Percentiles rank a stretch among this genome's conserved stretches.
phyloP scores from a whole-genome alignment of 108 stramenopile genomes.

The Epithemia pelagica region DNA sequence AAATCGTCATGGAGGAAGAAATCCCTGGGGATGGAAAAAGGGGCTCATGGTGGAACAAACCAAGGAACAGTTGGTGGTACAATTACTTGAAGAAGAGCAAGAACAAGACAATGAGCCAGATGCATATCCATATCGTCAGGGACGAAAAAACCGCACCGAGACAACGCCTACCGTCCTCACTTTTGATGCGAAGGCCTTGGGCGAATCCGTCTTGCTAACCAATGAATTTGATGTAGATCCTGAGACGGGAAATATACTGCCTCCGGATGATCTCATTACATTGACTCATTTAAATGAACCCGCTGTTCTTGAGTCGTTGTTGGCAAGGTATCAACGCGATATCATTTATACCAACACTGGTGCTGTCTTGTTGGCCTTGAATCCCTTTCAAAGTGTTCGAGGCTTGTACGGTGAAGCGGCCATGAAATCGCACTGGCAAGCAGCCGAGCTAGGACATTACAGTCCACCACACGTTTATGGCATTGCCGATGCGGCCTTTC shows the following conservation, averaged over 20 bases:
- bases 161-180: neutral
- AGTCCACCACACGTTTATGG: conserved; percentile 70
- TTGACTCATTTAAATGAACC: conserved; percentile 86
- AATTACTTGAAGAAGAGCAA: neutral
- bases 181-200: neutral
- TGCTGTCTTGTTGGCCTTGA: conserved; percentile 82
- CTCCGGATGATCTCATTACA: conserved; percentile 58
- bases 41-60: conserved; percentile 22
- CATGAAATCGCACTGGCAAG: conserved; percentile 59
- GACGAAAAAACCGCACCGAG: neutral
- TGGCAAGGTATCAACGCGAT: conserved; percentile 46
- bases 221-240: conserved; percentile 24
- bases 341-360: conserved; percentile 89
- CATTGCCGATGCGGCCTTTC: conserved; percentile 89
- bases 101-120: neutral
- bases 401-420: conserved; percentile 51
- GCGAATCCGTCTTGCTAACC: conserved; percentile 23
- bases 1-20: neutral
- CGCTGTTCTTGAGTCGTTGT: conserved; percentile 65
- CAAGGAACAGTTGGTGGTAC: conserved; percentile 1
- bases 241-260: neutral
- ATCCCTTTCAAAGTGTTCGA: conserved; percentile 71
- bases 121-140: neutral
- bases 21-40: conserved; percentile 31
- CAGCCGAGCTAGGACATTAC: conserved; percentile 5